Evolutionary conservation across 257 asterid species (phyloP).

Genomic region (Solanum pimpinellifolium): DNA sequence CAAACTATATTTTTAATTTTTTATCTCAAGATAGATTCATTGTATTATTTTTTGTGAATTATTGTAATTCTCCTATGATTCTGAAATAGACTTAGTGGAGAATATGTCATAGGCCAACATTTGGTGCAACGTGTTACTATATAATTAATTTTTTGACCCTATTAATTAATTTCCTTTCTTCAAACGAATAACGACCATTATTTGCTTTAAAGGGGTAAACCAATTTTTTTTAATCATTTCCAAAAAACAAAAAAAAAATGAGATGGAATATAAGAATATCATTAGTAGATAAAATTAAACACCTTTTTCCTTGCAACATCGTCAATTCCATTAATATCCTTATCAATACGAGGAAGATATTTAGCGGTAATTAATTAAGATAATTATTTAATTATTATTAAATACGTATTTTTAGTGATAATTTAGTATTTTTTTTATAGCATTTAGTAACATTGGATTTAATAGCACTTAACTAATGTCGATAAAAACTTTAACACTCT

Average conservation of each 20-base stretch:
- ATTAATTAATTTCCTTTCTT: not conserved
- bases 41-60: not conserved
- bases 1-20: too few species aligned
- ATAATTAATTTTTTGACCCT: not conserved
- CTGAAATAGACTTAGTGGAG: not conserved
- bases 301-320: not conserved
- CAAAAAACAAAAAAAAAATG: not conserved
- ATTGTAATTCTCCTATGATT: not conserved
- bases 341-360: too few species aligned
- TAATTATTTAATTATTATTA: fast-evolving
- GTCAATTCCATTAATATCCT: not conserved
- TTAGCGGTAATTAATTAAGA: too few species aligned
- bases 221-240: not conserved
- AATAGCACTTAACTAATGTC: too few species aligned
- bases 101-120: not conserved
- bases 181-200: not conserved
- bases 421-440: too few species aligned
- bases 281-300: not conserved
- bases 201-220: not conserved
- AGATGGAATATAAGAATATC: not conserved
- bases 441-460: fast-evolving
- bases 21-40: not conserved
- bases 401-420: too few species aligned
- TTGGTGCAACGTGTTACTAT: not conserved
- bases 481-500: too few species aligned